phyloP scores from a whole-genome alignment of 805 yeast species.

The Saturnispora serradocipensis region DNA sequence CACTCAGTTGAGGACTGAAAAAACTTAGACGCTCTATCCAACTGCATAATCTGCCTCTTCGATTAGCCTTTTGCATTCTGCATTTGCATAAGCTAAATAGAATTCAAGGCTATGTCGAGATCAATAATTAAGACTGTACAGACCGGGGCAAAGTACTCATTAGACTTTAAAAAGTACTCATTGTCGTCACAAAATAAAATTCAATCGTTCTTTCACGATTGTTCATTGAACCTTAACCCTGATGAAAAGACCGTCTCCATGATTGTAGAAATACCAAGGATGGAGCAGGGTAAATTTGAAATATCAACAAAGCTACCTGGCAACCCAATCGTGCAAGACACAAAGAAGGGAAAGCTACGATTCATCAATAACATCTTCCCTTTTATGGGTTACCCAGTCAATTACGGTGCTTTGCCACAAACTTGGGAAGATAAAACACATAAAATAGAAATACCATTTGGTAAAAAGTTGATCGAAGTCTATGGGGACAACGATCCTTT shows the following conservation, averaged over 20 bases:
- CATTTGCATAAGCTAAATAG: background rate
- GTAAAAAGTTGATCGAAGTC: constrained; percentile 17
- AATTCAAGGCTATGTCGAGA: background rate
- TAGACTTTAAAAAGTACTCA: constrained; percentile 36
- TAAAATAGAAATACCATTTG: constrained; percentile 23
- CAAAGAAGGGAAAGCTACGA: constrained; percentile 57
- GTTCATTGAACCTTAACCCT: constrained; percentile 46
- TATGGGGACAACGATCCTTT: constrained; percentile 92
- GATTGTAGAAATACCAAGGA: constrained; percentile 71
- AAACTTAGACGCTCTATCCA: background rate
- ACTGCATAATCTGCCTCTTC: background rate
- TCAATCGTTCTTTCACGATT: constrained; percentile 62
- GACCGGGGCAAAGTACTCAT: constrained; percentile 32
- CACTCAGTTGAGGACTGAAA: background rate
- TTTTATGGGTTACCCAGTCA: constrained; percentile 74
- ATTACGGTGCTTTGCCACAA: constrained; percentile 84
- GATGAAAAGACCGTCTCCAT: constrained; percentile 41
- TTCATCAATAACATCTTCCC: constrained; percentile 77
- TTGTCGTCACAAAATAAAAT: background rate
- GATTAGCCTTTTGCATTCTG: background rate
- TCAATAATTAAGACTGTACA: constrained; percentile 1
- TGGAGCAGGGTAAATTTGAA: constrained; percentile 81
- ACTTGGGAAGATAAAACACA: constrained; percentile 95
- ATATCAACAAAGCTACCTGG: constrained; percentile 46
- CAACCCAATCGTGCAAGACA: constrained; percentile 78